A percentile compares a stretch with the other conserved stretches of the same genome.
Evolutionary conservation across 331 rosid genomes (phyloP).

Genomic region (Malus hybrid): DNA sequence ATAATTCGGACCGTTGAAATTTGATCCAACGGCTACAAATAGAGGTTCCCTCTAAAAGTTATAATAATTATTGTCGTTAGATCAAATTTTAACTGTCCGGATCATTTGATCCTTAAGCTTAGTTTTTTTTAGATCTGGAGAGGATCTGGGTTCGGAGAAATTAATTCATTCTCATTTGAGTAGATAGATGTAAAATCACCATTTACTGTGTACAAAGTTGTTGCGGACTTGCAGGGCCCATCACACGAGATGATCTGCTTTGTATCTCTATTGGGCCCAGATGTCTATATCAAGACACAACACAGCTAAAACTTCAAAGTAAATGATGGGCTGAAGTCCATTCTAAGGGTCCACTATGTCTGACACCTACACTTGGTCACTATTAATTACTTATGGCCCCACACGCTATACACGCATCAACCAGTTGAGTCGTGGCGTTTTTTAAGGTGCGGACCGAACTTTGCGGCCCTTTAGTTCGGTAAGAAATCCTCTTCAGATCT

Average conservation of each 20-base stretch:
- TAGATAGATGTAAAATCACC: neutral
- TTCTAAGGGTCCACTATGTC: neutral
- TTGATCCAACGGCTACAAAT: no score
- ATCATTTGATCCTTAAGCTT: no score
- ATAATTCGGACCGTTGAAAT: no score
- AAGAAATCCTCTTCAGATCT: no score
- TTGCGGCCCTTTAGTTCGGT: no score
- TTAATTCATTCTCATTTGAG: neutral
- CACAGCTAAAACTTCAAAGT: neutral
- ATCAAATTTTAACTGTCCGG: no score
- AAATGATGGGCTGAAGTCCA: constrained; percentile 6
- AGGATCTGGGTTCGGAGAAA: no score
- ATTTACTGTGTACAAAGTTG: neutral
- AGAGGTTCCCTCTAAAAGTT: no score
- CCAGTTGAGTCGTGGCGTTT: neutral
- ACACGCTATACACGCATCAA: constrained; percentile 2
- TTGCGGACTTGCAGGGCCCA: neutral
- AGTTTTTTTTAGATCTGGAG: no score
- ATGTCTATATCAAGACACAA: neutral
- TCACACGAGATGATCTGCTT: neutral
- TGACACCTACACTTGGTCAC: neutral
- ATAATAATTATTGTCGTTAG: no score
- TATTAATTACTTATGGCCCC: neutral
- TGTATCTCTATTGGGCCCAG: neutral
- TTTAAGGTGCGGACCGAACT: no score